A percentile compares a stretch with the other conserved stretches of the same genome.
These are phyloP conservation scores for Acaromyces ingoldii DNA, from an alignment of 1,284 basidiomycete genomes.

Conservation along the genomic window DNA sequence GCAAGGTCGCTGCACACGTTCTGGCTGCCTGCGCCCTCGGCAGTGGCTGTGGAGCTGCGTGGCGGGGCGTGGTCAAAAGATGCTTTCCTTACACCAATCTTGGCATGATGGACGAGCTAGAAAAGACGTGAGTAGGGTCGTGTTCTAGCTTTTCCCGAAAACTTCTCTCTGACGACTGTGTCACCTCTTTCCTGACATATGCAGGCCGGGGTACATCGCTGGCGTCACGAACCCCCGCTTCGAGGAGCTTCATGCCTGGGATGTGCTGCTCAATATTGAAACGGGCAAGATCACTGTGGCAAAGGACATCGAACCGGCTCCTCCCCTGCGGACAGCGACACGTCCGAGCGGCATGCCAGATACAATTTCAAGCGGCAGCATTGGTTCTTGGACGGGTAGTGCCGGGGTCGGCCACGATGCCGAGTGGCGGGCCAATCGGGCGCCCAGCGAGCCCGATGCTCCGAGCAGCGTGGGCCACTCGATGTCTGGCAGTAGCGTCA, in stretches of 20 bases:
- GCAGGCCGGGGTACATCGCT: constrained; percentile 81
- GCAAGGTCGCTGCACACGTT: constrained; percentile 81
- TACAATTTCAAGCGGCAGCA: constrained; percentile 38
- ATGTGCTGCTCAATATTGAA: constrained; percentile 83
- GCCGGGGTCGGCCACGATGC: constrained; percentile 6
- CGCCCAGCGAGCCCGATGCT: constrained; percentile 5
- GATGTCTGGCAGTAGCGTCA: background rate
- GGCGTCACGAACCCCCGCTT: constrained; percentile 96
- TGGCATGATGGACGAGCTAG: constrained; percentile 79
- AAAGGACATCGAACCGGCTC: constrained; percentile 65
- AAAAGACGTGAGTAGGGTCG: constrained; percentile 64
- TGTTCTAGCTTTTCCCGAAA: background rate
- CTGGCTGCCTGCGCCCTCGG: constrained; percentile 86
- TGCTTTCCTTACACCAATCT: constrained; percentile 92
- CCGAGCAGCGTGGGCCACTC: background rate
- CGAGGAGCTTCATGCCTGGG: constrained; percentile 79
- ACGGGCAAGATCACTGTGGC: constrained; percentile 77
- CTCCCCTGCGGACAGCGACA: constrained; percentile 9
- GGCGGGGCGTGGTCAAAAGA: constrained; percentile 73
- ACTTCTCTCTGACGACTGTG: background rate
- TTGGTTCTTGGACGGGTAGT: constrained; percentile 26
- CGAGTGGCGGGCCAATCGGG: background rate
- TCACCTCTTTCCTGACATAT: no score
- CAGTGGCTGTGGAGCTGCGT: constrained; percentile 76
- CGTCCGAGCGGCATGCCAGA: constrained; percentile 22